Percentiles rank a stretch among this genome's conserved stretches.
Conservation (phyloP, 495 filamentous ascomycete genomes). For the Aspergillus avenaceus region DNA sequence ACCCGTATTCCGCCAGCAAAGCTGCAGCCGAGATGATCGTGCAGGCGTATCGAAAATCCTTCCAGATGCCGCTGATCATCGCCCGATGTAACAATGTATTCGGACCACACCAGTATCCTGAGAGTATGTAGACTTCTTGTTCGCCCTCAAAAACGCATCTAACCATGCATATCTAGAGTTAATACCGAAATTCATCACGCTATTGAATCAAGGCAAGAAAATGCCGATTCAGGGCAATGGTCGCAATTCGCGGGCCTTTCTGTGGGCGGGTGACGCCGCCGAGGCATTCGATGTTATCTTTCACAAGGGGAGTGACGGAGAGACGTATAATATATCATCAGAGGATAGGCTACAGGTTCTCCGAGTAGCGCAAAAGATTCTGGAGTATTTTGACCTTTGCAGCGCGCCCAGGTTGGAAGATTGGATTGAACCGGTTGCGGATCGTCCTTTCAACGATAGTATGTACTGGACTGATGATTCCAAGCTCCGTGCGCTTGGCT, state of each 20-base stretch:
- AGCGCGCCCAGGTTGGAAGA: neutral
- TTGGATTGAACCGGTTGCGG: neutral
- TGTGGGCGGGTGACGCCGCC: constrained; percentile 1
- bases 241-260: neutral
- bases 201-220: neutral
- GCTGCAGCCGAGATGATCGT: constrained; percentile 79
- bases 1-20: constrained; percentile 75
- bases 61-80: constrained; percentile 66
- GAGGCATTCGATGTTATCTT: constrained; percentile 1
- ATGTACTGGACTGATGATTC: constrained; percentile 10
- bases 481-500: constrained; percentile 3
- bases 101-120: constrained; percentile 73
- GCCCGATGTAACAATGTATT: constrained; percentile 77
- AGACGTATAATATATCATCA: constrained; percentile 5
- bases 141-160: neutral
- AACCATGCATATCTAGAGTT: constrained; percentile 1
- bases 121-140: constrained; percentile 50
- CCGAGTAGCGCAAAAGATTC: constrained; percentile 2
- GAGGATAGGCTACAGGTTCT: neutral
- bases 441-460: constrained; percentile 4
- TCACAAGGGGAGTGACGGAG: neutral
- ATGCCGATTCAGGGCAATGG: constrained; percentile 5
- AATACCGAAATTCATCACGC: constrained; percentile 2
- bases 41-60: constrained; percentile 68
- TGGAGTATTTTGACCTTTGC: neutral